Base-by-base conservation (phyloP, 2,329 filamentous ascomycete species). In the Neonectria hederae region DNA sequence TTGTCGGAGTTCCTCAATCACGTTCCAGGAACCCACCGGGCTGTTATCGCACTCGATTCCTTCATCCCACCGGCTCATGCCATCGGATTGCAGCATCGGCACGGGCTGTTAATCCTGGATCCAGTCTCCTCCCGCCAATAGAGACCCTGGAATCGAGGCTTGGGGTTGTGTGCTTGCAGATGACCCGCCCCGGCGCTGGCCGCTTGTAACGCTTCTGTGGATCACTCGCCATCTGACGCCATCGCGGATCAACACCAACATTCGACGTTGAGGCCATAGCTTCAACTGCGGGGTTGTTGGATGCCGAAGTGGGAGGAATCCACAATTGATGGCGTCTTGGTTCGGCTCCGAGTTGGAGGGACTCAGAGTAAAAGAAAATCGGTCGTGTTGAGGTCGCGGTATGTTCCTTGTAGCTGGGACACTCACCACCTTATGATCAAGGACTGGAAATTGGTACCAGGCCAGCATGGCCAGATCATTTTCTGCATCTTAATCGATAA, bases 141-240 rank as follows among this genome's bases (percentile, higher is more conserved):
- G 24, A 3, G 14, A 22, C 1, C 10, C 24, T 8, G 7, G 40
- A 22, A 17, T 40, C n/a, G 43, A 9, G 3, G 4, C 48, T 51
- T 54, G 24, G 49, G 40, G 42, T 38, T 48, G 40, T 55, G 40
- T 51, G 6, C 32, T 13, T 67, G 46, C 35, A 57, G 30, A 32
- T 42, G 59, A 61, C 48, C 66, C 62, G 49, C 63, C 40, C 57
- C 69, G 66, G 69, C 43, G 65, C 45, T 65, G 58, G 62, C 69
- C 66, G 68, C 58, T 43, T 60, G 60, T 38, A 48, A 62, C 63
- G 35, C 56, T 21, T 28, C 30, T 30, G 67, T 66, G 62, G 59
- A 65, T 43, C 61, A 51, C n/a, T 46, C 46, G 61, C 59, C 26
- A 51, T 57, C 58, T 71, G 68, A 71, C 69, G 69, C 69, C 67